Evolutionary conservation across 2,329 filamentous ascomycete genomes (phyloP), one percentile per base, ranked within the genome.

Genomic region (Colletotrichum musae): DNA sequence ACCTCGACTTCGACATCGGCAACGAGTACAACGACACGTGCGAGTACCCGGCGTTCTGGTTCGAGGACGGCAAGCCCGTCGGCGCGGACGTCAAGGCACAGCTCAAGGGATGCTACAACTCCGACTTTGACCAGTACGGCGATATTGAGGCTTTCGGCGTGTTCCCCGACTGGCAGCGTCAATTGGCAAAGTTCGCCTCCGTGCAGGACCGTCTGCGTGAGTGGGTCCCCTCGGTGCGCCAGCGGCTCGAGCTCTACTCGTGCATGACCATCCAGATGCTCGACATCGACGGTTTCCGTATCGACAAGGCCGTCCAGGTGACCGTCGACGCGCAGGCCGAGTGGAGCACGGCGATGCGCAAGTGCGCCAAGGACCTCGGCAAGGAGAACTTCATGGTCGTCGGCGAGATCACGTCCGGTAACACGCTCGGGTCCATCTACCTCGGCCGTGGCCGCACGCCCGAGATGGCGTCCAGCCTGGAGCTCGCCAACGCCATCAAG

Each of bases 181-280:
- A 92, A 75, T 82, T 92, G 50, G 85, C 88, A 21, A 92, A 91
- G 72, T 92, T 92, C 77, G 88, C 89, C 56, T 89, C 87, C 50
- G 89, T 91, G 1, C 90, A 92, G 77, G 90, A 92, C 77, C 88
- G 90, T 74, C 81, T 92, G 3, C 85, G 90, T 60, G 89, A 91
- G 73, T 92, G 90, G 90, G 74, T 85, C 28, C 86, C 87, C 3
- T 84, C 85, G 13, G 89, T 91, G 0, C 80, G 85, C 39, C 82
- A 85, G 54, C 88, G 88, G 72, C 80, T 92, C 66, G 85, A 87
- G 70, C 85, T 85, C 52, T 89, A 91, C 73, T 90, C 88, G 2
- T 92, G 90, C 77, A 88, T 91, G 77, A 83, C 88, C 41, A 89
- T 92, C 65, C 78, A 82, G 26, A 87, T 85, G 71, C 81, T 92